Conservation (phyloP, 306 rosid genomes). For the Cicer chorassanicum region DNA sequence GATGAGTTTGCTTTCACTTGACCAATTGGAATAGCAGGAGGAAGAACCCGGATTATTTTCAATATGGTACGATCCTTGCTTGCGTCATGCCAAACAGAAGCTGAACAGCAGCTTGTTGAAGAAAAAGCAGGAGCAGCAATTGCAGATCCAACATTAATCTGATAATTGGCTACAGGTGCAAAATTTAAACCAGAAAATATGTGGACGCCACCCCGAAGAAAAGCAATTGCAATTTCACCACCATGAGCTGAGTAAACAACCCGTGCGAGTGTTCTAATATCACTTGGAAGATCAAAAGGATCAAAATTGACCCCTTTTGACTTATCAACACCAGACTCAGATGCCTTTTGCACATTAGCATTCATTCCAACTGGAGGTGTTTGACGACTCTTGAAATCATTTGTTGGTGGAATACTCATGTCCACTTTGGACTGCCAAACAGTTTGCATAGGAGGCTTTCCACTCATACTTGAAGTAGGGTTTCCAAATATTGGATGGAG, state of each 20-base stretch:
- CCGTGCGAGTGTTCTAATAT: slow-evolving; percentile 93
- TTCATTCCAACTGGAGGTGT: slow-evolving; percentile 55
- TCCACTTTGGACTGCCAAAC: slow-evolving; percentile 96
- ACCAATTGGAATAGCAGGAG: slow-evolving; percentile 82
- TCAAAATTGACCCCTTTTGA: slow-evolving; percentile 71
- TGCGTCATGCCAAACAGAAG: slow-evolving; percentile 95
- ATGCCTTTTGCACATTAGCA: slow-evolving; percentile 56
- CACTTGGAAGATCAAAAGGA: slow-evolving; percentile 97
- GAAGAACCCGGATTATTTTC: slow-evolving; percentile 93
- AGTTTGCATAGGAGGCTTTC: slow-evolving; percentile 92
- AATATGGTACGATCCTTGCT: slow-evolving; percentile 74
- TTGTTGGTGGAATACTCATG: slow-evolving; percentile 82
- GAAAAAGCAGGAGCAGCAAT: slow-evolving; percentile 98
- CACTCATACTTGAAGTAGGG: slow-evolving; percentile 86
- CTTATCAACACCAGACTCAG: slow-evolving; percentile 59
- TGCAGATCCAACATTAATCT: slow-evolving; percentile 92
- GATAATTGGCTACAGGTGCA: slow-evolving; percentile 80
- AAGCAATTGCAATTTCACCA: slow-evolving; percentile 95
- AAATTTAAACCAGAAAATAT: slow-evolving; percentile 89
- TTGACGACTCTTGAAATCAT: slow-evolving; percentile 79
- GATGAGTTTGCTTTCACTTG: slow-evolving; percentile 74
- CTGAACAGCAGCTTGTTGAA: slow-evolving; percentile 95
- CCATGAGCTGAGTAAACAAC: slow-evolving; percentile 96
- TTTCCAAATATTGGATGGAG: slow-evolving; percentile 96
- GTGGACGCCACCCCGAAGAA: slow-evolving; percentile 92